Base-by-base conservation (phyloP, 1,284 basidiomycete genomes). In the Ceratobasidium sp. region DNA sequence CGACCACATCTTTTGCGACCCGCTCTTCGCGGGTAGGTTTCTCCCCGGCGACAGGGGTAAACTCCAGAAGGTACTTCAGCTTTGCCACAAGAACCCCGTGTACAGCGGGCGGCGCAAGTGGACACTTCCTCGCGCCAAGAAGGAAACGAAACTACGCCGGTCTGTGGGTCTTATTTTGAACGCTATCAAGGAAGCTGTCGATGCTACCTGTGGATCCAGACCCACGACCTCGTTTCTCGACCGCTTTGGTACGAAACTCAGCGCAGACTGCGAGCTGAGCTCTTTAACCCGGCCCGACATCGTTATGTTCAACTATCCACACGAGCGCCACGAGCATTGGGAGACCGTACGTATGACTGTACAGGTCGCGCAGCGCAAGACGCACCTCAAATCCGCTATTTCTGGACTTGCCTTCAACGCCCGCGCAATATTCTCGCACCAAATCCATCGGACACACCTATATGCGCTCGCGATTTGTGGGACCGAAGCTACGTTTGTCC, bases 1-100 rank as follows among this genome's bases (percentile, higher is more conserved):
- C 12, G 40, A 65, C 33, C 62, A 54, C 20, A 65, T 75, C 48
- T 75, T 75, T 28, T 64, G 62, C 71, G 71, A 75, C 23, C 59
- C 71, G n/a, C 15, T 33, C 2, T 75, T 75, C 38, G 26, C 61
- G 33, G 50, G 65, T 3, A 61, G 26, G 5, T 75, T 75, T 52
- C 61, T 75, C 12, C 6, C 62, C 15, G 61, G 50, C 12, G 46
- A 40, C 28, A 38, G 20, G 48, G 15, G 13, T 13, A 52, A 52
- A 52, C 62, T 65, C 20, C 13, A 40, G 10, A 13, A n/a, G 15
- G 61, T 75, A 12, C 59, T 75, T 40, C 50, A 65, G 38, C 57
- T 38, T n/a, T 75, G 71, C 13, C 71, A 52, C 42, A 73, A 50
- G 26, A 62, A 59, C 44, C 1, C 42, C 48, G 12, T 54, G 20